A percentile compares a stretch with the other conserved stretches of the same genome.
Conservation (phyloP, 257 asterid species). For the Penstemon newberryi region DNA sequence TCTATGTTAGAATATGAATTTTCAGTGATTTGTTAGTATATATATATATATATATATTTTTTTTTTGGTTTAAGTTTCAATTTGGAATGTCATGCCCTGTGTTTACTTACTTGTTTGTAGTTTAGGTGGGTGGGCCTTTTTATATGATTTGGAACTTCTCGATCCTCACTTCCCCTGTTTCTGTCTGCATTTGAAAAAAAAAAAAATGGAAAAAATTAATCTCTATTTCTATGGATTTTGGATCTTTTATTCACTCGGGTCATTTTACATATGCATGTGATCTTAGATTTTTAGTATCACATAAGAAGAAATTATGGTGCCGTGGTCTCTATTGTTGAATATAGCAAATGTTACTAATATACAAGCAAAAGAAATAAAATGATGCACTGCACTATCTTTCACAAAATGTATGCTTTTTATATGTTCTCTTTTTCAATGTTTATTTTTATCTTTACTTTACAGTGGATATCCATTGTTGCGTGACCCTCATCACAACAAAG, state of each 20-base stretch:
- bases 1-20: conserved; percentile 27
- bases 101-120: conserved; percentile 9
- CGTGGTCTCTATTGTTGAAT: not conserved
- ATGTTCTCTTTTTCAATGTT: not conserved
- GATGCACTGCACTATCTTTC: too few relatives aligned
- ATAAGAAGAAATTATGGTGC: not conserved
- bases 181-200: not conserved
- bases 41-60: too few relatives aligned
- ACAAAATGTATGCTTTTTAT: too few relatives aligned
- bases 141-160: conserved; percentile 6
- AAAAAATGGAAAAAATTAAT: not conserved
- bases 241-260: conserved; percentile 5
- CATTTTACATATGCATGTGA: not conserved
- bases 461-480: conserved; percentile 98
- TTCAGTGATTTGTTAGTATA: conserved; percentile 5
- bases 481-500: conserved; percentile 94
- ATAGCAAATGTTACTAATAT: too few relatives aligned
- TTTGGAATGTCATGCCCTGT: conserved; percentile 5
- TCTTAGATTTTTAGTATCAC: not conserved
- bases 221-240: not conserved
- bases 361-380: too few relatives aligned
- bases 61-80: not conserved
- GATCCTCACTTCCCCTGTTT: conserved; percentile 7
- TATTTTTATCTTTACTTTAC: conserved; percentile 33
- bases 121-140: conserved; percentile 19